Evolutionary conservation across 768 basidiomycete species (phyloP).

Genomic region (Daedaleopsis sinensis): DNA sequence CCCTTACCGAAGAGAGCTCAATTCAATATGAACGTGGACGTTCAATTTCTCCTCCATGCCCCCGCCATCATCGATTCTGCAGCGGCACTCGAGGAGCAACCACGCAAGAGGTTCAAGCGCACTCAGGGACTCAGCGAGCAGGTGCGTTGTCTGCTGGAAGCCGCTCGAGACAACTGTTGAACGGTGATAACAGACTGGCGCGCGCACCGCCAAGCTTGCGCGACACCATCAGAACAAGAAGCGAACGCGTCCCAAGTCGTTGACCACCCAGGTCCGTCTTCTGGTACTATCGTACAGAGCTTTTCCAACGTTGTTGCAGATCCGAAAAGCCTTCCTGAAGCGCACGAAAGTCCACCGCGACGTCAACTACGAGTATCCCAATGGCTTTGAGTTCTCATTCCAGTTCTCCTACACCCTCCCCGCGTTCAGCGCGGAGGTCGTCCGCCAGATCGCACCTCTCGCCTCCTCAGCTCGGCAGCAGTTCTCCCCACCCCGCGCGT

Average conservation of each 20-base stretch:
- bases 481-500: no score
- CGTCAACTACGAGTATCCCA: neutral
- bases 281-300: neutral
- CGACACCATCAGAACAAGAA: neutral
- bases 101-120: neutral
- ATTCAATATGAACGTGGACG: neutral
- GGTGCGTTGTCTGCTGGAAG: neutral
- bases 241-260: neutral
- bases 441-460: neutral
- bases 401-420: neutral
- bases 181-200: neutral
- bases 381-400: neutral
- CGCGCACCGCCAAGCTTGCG: neutral
- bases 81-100: neutral
- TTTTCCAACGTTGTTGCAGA: neutral
- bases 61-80: neutral
- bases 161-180: neutral
- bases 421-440: neutral
- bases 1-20: no score
- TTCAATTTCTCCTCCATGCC: neutral
- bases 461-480: neutral
- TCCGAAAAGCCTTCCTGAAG: neutral
- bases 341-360: neutral
- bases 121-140: neutral
- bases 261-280: neutral